Conservation (phyloP, 352 stramenopile species). For the Pythium chondricola region DNA sequence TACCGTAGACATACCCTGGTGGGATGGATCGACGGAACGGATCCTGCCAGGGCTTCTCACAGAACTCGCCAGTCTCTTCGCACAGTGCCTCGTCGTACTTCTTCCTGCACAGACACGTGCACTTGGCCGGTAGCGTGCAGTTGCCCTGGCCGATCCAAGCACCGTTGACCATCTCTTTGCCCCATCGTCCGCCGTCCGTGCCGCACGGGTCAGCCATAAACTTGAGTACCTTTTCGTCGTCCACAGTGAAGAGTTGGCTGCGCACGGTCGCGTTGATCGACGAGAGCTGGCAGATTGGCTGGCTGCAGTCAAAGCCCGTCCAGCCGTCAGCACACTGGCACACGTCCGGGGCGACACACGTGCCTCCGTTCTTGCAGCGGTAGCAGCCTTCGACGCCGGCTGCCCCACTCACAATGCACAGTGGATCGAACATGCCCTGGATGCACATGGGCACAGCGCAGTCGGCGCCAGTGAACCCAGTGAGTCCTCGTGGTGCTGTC, state of each 20-base stretch:
- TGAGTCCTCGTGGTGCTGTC: constrained; percentile 72
- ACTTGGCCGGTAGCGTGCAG: constrained; percentile 88
- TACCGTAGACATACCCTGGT: constrained; percentile 89
- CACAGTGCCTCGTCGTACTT: constrained; percentile 68
- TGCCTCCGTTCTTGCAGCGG: constrained; percentile 91
- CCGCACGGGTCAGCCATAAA: constrained; percentile 95
- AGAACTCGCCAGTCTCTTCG: constrained; percentile 65
- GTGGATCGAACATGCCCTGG: constrained; percentile 92
- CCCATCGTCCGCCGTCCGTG: constrained; percentile 64
- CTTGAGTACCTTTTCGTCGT: constrained; percentile 85
- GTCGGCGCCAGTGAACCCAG: constrained; percentile 90
- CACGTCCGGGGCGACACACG: constrained; percentile 86
- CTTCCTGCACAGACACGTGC: constrained; percentile 89
- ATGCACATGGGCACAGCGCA: constrained; percentile 94
- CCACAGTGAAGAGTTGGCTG: constrained; percentile 90
- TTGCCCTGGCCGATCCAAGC: constrained; percentile 85
- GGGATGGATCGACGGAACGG: constrained; percentile 65
- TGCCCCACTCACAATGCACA: constrained; percentile 50
- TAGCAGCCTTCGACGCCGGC: constrained; percentile 89
- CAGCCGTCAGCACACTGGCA: constrained; percentile 91
- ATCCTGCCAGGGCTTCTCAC: constrained; percentile 80
- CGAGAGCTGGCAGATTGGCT: constrained; percentile 83
- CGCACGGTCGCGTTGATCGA: constrained; percentile 50
- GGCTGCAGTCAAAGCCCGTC: constrained; percentile 92
- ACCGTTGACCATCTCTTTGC: constrained; percentile 67